phyloP scores from a whole-genome alignment of 441 rosid species.

The Populus hybrid region DNA sequence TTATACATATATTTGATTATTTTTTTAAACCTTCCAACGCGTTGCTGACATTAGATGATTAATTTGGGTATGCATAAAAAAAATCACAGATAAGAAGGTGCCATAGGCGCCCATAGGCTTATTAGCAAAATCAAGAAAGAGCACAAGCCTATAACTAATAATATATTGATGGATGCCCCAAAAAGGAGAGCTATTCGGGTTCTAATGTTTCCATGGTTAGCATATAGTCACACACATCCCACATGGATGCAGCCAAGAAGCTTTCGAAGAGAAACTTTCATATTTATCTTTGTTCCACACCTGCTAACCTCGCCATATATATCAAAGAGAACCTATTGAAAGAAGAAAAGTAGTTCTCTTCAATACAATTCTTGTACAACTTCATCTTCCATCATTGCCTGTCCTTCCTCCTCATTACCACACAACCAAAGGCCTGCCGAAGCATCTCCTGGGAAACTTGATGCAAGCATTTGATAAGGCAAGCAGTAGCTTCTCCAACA shows the following conservation, averaged over 20 bases:
- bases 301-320: conserved; percentile 29
- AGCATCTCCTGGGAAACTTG: conserved; percentile 34
- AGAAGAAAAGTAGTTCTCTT: neutral
- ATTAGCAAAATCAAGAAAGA: no score
- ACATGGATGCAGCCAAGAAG: conserved; percentile 16
- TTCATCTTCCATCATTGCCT: conserved; percentile 31
- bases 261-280: neutral
- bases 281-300: conserved; percentile 26
- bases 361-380: conserved; percentile 29
- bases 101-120: no score
- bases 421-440: conserved; percentile 39
- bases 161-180: neutral
- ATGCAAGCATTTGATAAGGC: conserved; percentile 32
- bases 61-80: no score
- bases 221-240: neutral
- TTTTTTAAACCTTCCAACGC: no score
- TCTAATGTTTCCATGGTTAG: conserved; percentile 7
- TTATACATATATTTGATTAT: no score
- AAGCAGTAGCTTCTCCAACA: conserved; percentile 5
- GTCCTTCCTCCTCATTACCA: conserved; percentile 37
- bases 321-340: neutral
- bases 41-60: no score
- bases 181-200: neutral
- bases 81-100: no score
- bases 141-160: no score